phyloP scores from a whole-genome alignment of 192 early-diverging fungal genomes.

The Piromyces sp. region DNA sequence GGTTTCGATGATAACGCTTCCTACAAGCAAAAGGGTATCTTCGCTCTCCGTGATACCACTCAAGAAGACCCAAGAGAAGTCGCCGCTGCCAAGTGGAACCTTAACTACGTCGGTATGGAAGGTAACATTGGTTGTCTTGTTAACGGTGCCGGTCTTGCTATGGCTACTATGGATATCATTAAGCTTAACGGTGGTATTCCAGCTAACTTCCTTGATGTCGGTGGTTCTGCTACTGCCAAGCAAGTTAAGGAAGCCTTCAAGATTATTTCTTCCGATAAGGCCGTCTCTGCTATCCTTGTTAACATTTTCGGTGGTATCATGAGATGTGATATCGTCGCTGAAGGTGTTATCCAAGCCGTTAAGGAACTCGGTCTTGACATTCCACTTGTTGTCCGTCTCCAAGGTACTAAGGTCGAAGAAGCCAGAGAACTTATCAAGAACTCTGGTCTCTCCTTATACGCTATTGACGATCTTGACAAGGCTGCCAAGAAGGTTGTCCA shows the following conservation, averaged over 20 bases:
- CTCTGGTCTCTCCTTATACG: slow-evolving; percentile 79
- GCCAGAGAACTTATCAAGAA: slow-evolving; percentile 85
- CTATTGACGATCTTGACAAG: slow-evolving; percentile 87
- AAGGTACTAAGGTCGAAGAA: slow-evolving; percentile 71
- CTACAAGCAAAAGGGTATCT: slow-evolving; percentile 85
- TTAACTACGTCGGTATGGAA: slow-evolving; percentile 99
- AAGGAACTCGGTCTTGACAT: slow-evolving; percentile 77
- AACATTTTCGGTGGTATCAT: slow-evolving; percentile 99
- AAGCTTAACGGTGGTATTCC: slow-evolving; percentile 96
- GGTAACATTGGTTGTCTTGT: slow-evolving; percentile 95
- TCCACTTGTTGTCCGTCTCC: slow-evolving; percentile 91
- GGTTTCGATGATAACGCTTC: slow-evolving; percentile 98
- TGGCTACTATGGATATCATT: slow-evolving; percentile 99
- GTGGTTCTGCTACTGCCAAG: slow-evolving; percentile 83
- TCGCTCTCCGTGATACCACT: slow-evolving; percentile 69
- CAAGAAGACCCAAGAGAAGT: slow-evolving; percentile 98
- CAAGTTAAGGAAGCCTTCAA: slow-evolving; percentile 98
- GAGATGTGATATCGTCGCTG: slow-evolving; percentile 95
- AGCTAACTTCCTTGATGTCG: slow-evolving; percentile 98
- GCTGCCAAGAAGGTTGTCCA: slow-evolving; percentile 80
- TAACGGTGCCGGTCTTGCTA: slow-evolving; percentile 96
- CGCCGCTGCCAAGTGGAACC: slow-evolving; percentile 83
- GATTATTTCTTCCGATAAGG: slow-evolving; percentile 88
- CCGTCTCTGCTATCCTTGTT: slow-evolving; percentile 83
- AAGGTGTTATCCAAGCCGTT: slow-evolving; percentile 92